phyloP scores from a whole-genome alignment of 1,284 basidiomycete genomes.

The Ganoderma resinaceum region DNA sequence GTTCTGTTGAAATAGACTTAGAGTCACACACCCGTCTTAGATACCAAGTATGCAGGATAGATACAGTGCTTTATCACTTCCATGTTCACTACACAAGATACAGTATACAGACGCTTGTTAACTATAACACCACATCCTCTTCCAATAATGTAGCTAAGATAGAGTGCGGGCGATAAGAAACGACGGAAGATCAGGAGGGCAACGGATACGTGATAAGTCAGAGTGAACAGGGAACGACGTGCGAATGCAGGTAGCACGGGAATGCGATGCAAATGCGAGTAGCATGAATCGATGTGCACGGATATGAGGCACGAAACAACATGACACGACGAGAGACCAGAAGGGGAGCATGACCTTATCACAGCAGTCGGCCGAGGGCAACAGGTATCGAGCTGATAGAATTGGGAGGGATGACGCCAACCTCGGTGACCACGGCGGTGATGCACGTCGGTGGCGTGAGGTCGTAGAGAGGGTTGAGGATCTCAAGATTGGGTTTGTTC shows the following conservation, averaged over 20 bases:
- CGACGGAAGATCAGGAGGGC: not conserved
- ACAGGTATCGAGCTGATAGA: constrained; percentile 83
- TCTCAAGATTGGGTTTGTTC: constrained; percentile 63
- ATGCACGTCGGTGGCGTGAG: constrained; percentile 89
- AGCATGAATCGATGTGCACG: constrained; percentile 20
- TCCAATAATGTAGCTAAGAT: constrained; percentile 29
- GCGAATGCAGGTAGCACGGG: constrained; percentile 22
- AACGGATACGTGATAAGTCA: constrained; percentile 22
- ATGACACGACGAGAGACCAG: constrained; percentile 23
- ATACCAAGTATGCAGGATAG: not conserved
- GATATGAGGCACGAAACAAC: constrained; percentile 18
- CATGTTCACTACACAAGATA: constrained; percentile 25
- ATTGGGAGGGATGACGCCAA: constrained; percentile 89
- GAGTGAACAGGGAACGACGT: not conserved
- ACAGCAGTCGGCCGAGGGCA: constrained; percentile 65
- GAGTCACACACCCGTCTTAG: not conserved
- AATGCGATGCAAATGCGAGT: constrained; percentile 20
- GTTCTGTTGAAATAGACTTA: not conserved
- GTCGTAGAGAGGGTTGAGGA: constrained; percentile 89
- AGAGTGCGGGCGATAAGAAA: constrained; percentile 11
- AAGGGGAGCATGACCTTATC: constrained; percentile 31
- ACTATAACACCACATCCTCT: constrained; percentile 18
- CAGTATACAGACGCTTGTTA: constrained; percentile 20
- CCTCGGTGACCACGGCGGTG: constrained; percentile 96
- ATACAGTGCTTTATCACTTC: constrained; percentile 10